A percentile compares a stretch with the other conserved stretches of the same genome.
phyloP scores from a whole-genome alignment of 2,329 filamentous ascomycete genomes.

The Ceratocystis destructans region DNA sequence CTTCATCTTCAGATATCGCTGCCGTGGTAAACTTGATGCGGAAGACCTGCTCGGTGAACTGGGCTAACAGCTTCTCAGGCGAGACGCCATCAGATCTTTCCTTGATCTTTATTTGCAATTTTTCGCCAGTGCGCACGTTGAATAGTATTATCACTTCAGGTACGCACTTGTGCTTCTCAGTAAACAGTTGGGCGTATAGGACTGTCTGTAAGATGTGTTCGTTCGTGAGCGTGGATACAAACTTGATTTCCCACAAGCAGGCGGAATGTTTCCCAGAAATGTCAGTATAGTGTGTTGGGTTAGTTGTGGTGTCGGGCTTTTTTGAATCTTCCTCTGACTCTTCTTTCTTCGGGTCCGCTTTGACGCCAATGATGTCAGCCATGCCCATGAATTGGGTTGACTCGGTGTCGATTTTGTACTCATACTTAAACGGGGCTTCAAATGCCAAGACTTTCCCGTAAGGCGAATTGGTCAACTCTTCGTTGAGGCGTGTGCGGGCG shows the following conservation, averaged over 20 bases:
- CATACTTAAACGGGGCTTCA: not conserved
- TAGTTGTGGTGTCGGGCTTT: not conserved
- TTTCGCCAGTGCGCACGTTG: conserved; percentile 24
- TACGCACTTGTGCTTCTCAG: conserved; percentile 17
- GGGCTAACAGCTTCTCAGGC: not conserved
- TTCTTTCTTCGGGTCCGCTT: not conserved
- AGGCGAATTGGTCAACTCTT: conserved; percentile 15
- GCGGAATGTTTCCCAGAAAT: not conserved
- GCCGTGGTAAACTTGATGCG: conserved; percentile 20
- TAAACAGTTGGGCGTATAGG: conserved; percentile 23
- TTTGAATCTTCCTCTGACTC: not conserved
- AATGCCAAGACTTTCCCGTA: not conserved
- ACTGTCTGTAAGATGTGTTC: conserved; percentile 24
- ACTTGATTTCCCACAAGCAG: conserved; percentile 26
- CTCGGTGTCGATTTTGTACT: not conserved
- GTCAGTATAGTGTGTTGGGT: not conserved
- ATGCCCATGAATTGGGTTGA: not conserved
- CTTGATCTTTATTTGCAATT: conserved; percentile 20
- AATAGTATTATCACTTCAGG: conserved; percentile 21
- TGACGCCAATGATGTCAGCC: conserved; percentile 13
- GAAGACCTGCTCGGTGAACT: conserved; percentile 21
- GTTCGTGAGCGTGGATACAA: conserved; percentile 22
- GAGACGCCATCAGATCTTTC: not conserved
- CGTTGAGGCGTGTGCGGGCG: conserved; percentile 21
- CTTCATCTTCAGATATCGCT: conserved; percentile 11